Percentiles rank a stretch among this genome's conserved stretches.
Evolutionary conservation across 495 filamentous ascomycete genomes (phyloP).

Genomic region (Lichenothelia convexa): DNA sequence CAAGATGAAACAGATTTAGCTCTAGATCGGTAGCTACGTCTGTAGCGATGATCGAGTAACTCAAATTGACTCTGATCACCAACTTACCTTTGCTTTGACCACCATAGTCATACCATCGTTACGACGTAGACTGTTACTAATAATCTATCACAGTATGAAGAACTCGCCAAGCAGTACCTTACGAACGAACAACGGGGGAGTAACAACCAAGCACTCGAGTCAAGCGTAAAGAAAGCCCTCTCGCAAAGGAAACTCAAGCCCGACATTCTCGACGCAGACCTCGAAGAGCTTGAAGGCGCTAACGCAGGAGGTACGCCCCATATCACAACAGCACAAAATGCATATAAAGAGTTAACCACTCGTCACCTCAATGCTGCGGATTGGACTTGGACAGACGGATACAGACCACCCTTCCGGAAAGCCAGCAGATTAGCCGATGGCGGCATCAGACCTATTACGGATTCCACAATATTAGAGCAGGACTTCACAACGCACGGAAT

Average conservation of each 20-base stretch:
- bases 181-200: slow-evolving; percentile 6
- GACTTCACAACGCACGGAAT: slow-evolving; percentile 47
- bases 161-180: slow-evolving; percentile 15
- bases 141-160: slow-evolving; percentile 15
- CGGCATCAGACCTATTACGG: slow-evolving; percentile 25
- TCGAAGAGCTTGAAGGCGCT: slow-evolving; percentile 5
- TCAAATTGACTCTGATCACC: slow-evolving; percentile 14
- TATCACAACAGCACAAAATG: slow-evolving; percentile 8
- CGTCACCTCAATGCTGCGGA: neutral
- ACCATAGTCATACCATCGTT: neutral
- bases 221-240: slow-evolving; percentile 2
- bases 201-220: slow-evolving; percentile 6
- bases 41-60: slow-evolving; percentile 30
- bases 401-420: slow-evolving; percentile 25
- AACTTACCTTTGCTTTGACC: slow-evolving; percentile 5
- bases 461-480: slow-evolving; percentile 36
- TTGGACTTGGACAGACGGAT: slow-evolving; percentile 16
- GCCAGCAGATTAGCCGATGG: slow-evolving; percentile 19
- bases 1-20: slow-evolving; percentile 44
- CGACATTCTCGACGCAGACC: slow-evolving; percentile 8
- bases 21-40: slow-evolving; percentile 51
- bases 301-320: slow-evolving; percentile 2
- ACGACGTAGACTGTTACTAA: slow-evolving; percentile 5
- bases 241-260: neutral
- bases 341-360: neutral